Conservation (phyloP, 768 basidiomycete species). For the Leccinum longicurvipes region DNA sequence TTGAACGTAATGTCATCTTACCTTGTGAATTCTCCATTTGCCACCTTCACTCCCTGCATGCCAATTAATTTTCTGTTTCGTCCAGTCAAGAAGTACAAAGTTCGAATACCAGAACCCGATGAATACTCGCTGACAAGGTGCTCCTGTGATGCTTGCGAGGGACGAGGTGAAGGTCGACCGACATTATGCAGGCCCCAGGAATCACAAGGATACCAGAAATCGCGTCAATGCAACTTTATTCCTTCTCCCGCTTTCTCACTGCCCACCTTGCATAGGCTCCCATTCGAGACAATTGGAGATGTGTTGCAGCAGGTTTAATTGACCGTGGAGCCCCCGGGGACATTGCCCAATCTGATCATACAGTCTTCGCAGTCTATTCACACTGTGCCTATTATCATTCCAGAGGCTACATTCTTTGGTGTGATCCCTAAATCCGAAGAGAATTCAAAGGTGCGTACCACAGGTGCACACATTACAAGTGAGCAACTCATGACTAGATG, state of each 20-base stretch:
- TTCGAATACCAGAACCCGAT: constrained; percentile 19
- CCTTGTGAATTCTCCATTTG: neutral
- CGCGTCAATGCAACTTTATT: constrained; percentile 1
- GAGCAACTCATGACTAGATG: neutral
- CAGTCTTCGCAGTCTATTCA: neutral
- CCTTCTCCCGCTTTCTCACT: neutral
- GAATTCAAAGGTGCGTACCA: neutral
- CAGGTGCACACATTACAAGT: neutral
- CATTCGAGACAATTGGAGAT: constrained; percentile 34
- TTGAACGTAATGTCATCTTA: constrained; percentile 4
- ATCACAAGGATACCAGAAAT: constrained; percentile 2
- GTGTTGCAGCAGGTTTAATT: constrained; percentile 29
- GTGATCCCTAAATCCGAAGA: neutral
- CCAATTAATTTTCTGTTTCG: neutral
- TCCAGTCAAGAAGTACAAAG: constrained; percentile 14
- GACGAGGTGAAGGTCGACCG: neutral
- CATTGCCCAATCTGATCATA: neutral
- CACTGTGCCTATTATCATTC: constrained; percentile 3
- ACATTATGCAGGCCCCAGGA: neutral
- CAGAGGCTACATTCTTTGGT: constrained; percentile 1
- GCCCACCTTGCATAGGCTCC: constrained; percentile 28
- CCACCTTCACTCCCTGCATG: neutral
- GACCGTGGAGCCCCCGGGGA: constrained; percentile 8
- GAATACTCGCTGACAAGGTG: constrained; percentile 10
- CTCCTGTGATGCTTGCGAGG: constrained; percentile 13